Evolutionary conservation across 139 green algal species (phyloP), one percentile per base, ranked within the genome.

Genomic region (Helicosporidium sp.): DNA sequence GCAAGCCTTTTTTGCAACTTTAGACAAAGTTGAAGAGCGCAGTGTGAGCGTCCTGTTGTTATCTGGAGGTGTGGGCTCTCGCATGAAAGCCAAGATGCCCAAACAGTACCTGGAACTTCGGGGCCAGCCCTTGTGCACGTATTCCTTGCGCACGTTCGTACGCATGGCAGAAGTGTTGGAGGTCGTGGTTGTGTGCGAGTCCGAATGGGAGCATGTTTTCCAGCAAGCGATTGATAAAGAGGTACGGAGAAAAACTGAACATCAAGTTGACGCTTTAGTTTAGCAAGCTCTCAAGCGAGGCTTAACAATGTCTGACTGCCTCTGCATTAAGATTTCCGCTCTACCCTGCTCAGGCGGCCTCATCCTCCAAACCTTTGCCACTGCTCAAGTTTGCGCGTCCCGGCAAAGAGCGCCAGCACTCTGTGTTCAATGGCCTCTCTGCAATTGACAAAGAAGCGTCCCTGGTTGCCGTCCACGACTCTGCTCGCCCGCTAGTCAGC

Each of bases 381-480:
- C n/a, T n/a, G 20, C 46, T 92, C 26, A 78, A 75, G 45, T 95
- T 85, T 68, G 85, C 89, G 7, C 34, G 68, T 17, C 89, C 89
- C 6, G 89, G 89, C 1, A 66, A 70, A 16, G 89, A 98, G 68
- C 63, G 89, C 18, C 87, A 96, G 52, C 87, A 98, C 75, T 87
- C 70, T 15, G 84, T 95, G 1, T 83, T 54, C 54, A 94, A 88
- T 44, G 89, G 87, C 7, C 62, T 89, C 24, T 54, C 73, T 49
- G 52, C n/a, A n/a, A n/a, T n/a, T n/a, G n/a, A n/a, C n/a, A n/a
- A n/a, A 13, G 31, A 37, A 37, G 31, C 31, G 31, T 37, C 56
- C n/a, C 66, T 97, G 3, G 82, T 94, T 5, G 80, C 80, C 6
- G 70, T 97, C 12, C 88, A 97, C 61, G 88, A 97, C 64, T 93